Conservation (phyloP, 139 green algal species). For the Coelastrella sp. region DNA sequence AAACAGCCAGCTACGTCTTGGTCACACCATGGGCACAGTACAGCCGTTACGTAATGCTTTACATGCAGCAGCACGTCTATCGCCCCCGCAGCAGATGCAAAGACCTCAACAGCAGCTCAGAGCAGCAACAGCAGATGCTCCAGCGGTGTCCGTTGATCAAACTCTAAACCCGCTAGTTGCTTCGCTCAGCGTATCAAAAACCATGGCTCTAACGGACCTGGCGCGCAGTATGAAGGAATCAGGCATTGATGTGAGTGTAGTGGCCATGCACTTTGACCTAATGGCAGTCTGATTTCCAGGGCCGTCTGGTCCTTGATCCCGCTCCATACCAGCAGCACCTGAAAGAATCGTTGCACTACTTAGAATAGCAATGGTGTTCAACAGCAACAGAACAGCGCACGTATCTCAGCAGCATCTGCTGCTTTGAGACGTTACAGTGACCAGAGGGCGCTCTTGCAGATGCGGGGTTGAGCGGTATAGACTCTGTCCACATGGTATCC, state of each 20-base stretch:
- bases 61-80: neutral
- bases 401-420: too few relatives aligned
- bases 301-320: neutral
- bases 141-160: slow-evolving; percentile 61
- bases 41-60: neutral
- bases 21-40: neutral
- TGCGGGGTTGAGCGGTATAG: too few relatives aligned
- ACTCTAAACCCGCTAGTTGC: slow-evolving; percentile 85
- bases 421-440: too few relatives aligned
- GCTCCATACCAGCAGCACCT: neutral
- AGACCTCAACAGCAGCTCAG: neutral
- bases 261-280: too few relatives aligned
- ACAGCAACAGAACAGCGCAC: too few relatives aligned
- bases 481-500: too few relatives aligned
- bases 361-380: too few relatives aligned
- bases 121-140: slow-evolving; percentile 30
- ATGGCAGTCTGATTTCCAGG: too few relatives aligned
- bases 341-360: neutral
- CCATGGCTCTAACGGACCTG: slow-evolving; percentile 94
- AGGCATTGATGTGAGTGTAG: slow-evolving; percentile 77
- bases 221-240: slow-evolving; percentile 80
- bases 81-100: neutral
- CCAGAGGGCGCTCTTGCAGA: too few relatives aligned
- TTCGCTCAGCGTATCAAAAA: slow-evolving; percentile 88
- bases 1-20: neutral